Base-by-base conservation (phyloP, 2,329 filamentous ascomycete genomes). In the Aplosporella prunicola region DNA sequence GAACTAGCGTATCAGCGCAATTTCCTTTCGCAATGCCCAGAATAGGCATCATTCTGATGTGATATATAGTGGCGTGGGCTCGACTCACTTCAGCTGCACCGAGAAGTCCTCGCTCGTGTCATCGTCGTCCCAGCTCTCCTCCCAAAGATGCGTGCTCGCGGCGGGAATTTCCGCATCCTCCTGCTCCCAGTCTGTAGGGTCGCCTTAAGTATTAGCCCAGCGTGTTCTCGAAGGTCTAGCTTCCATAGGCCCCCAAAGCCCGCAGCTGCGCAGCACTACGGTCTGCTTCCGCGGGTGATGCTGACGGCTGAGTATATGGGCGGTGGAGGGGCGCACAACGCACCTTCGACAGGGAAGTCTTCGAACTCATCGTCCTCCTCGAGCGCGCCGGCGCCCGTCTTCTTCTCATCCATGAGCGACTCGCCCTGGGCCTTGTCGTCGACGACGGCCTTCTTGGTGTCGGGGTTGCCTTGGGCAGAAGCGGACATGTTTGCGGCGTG, bases 321-420 rank as follows among this genome's bases (percentile, higher is more conserved):
- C 5, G 9, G 26, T n/a, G n/a, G n/a, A n/a, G n/a, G n/a, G n/a
- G n/a, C n/a, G n/a, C n/a, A n/a, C n/a, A n/a, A 15, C 53, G 40
- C 65, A 94, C 91, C 87, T 66, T 98, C 89, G 40, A 93, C 83
- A 17, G 91, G 91, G 56, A 98, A 98, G 62, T 98, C 91, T 60
- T 98, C 91, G 55, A 98, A 98, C 68, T 98, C 91, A 62, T 98
- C 91, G 57, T 98, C 91, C 61, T 98, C 91, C 62, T 94, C 91
- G 18, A 96, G 73, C 41, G 82, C 75, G n/a, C n/a, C n/a, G 22
- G 80, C 67, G 38, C 69, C 62, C 41, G 76, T 69, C 61, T 82
- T 81, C 56, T 78, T 68, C 53, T 76, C 67, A 48, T 69, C 67
- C 48, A 71, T 66, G 41, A 62, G 68, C 54, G 64, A 68, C 57